Evolutionary conservation across 2,329 filamentous ascomycete species (phyloP).

Genomic region (Aspergillus sp.): DNA sequence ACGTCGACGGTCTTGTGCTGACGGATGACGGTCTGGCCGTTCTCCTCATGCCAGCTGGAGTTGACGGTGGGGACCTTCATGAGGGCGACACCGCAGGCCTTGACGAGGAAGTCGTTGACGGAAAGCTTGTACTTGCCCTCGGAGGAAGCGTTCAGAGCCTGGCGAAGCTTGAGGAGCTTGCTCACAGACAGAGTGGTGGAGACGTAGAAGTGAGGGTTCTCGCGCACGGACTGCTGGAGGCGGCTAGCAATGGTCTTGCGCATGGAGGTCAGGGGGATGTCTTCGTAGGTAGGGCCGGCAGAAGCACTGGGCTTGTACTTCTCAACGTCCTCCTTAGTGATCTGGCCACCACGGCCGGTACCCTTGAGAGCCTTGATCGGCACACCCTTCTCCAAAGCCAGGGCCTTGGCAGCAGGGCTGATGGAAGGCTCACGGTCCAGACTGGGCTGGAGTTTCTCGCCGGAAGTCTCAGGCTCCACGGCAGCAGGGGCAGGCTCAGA

Average conservation of each 20-base stretch:
- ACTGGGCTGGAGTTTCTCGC: constrained; percentile 76
- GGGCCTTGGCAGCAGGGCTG: constrained; percentile 71
- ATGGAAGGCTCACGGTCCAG: constrained; percentile 80
- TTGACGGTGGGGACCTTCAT: constrained; percentile 95
- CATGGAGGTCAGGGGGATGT: constrained; percentile 85
- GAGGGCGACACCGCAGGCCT: constrained; percentile 84
- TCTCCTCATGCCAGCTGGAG: constrained; percentile 83
- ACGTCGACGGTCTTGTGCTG: constrained; percentile 93
- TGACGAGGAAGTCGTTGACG: constrained; percentile 99
- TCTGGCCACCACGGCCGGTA: constrained; percentile 78
- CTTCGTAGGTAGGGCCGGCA: constrained; percentile 70
- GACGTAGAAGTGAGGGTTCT: constrained; percentile 99
- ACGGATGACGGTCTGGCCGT: constrained; percentile 77
- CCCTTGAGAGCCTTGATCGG: constrained; percentile 79
- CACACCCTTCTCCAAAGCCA: constrained; percentile 83
- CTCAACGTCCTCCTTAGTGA: constrained; percentile 91
- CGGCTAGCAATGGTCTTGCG: constrained; percentile 96
- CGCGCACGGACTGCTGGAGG: constrained; percentile 81
- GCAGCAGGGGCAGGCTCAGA: constrained; percentile 51
- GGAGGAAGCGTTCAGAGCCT: constrained; percentile 83
- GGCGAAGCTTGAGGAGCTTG: constrained; percentile 94
- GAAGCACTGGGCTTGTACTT: constrained; percentile 67
- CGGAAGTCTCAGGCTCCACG: constrained; percentile 71
- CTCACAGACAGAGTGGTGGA: constrained; percentile 84
- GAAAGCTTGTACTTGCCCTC: constrained; percentile 98